Base-by-base conservation (phyloP, 371 early-diverging fungal species). In the Mortierella sp. region DNA sequence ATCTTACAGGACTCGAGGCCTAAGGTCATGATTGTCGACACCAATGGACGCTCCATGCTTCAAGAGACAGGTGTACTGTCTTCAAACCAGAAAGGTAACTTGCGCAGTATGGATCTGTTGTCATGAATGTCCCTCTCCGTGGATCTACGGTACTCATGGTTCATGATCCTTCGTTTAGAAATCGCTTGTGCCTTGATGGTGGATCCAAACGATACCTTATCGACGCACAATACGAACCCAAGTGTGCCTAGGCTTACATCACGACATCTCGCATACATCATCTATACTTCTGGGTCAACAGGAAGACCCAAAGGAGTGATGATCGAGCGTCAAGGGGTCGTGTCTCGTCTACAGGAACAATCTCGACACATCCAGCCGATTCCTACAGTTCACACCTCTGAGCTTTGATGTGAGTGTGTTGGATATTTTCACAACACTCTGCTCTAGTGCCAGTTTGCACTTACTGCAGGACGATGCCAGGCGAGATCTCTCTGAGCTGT, bases 221-320 rank as follows among this genome's bases (percentile, higher is more conserved):
- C n/a, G n/a, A n/a, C n/a, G n/a, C n/a, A n/a, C 10, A 7, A 7
- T 10, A 10, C n/a, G 10, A 53, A 61, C 34, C 61, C 61, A 41
- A 21, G 28, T 2, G 46, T 61, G 1, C 19, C 0, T 16, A 54
- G 54, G 19, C 34, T 61, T 43, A 46, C 46, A 6, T 28, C 61
- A 7, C 31, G 23, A 6, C 47, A 49, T 21, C 58, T 58, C 0
- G 45, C 54, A 3, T 61, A 61, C 24, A 43, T 61, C 31, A 61
- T 61, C 19, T 61, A 61, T 14, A 61, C 62, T 14, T 61, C 62
- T 16, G 62, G 62, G 6, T 61, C 62, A 0, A 61, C 54, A 6
- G 62, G 62, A 12, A 49, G 42, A 3, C 62, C 62, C 42, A 61
- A 61, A 28, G 62, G 62, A 27, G 62, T 61, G 24, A 61, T 61